Percentiles rank a stretch among this genome's conserved stretches.
Evolutionary conservation across 495 filamentous ascomycete species (phyloP).

Genomic region (Diplogelasinospora grovesii): DNA sequence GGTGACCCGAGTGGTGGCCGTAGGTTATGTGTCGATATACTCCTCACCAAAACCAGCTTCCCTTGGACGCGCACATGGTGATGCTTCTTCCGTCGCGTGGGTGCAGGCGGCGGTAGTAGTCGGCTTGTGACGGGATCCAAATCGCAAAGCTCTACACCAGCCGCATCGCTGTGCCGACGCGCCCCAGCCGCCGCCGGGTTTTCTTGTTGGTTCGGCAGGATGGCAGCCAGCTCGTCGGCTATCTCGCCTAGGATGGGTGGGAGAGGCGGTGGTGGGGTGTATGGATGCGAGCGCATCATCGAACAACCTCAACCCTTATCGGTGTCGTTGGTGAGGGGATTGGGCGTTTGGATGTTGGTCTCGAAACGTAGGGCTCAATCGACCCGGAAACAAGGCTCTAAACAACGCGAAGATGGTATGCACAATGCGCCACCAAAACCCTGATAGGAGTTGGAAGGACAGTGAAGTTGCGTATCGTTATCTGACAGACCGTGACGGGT

Average conservation of each 20-base stretch:
- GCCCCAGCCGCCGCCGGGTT: too few relatives aligned
- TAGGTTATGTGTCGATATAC: constrained; percentile 22
- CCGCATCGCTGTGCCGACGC: constrained; percentile 10
- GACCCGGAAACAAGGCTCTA: too few relatives aligned
- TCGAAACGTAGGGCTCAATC: too few relatives aligned
- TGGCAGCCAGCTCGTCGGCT: constrained; percentile 39
- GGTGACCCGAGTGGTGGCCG: background rate
- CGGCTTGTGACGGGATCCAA: constrained; percentile 38
- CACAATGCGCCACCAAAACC: too few relatives aligned
- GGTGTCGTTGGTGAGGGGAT: too few relatives aligned
- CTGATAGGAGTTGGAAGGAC: too few relatives aligned
- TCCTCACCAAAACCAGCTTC: constrained; percentile 27
- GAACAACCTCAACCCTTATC: too few relatives aligned
- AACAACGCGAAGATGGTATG: too few relatives aligned
- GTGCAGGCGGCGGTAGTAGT: constrained; percentile 26
- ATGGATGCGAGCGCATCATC: constrained; percentile 33
- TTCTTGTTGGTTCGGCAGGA: constrained; percentile 46
- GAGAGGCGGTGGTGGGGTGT: constrained; percentile 26
- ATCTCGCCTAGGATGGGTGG: constrained; percentile 37
- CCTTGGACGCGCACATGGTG: constrained; percentile 33
- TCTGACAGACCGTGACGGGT: too few relatives aligned
- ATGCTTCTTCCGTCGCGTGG: constrained; percentile 16
- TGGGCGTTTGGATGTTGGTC: too few relatives aligned
- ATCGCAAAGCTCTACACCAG: constrained; percentile 32
- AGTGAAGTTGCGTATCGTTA: too few relatives aligned